Evolutionary conservation across 805 yeast species (phyloP).

Genomic region (Ogataea henricii): DNA sequence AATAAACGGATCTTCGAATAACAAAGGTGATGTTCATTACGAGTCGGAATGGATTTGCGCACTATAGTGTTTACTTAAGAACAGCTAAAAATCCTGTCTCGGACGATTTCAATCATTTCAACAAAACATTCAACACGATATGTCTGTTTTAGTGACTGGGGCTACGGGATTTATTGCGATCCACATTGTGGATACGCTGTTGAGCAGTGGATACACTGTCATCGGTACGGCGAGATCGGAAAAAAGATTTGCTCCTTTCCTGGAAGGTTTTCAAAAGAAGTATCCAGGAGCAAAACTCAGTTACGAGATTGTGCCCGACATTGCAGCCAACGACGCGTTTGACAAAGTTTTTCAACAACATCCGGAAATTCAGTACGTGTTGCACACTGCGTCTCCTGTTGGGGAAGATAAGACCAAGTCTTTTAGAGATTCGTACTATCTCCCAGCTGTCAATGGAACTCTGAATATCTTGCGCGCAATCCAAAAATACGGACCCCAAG

Average conservation of each 20-base stretch:
- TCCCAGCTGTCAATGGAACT: constrained; percentile 53
- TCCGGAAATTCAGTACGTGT: constrained; percentile 41
- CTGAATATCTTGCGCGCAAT: constrained; percentile 44
- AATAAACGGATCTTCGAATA: no score
- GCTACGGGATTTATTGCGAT: constrained; percentile 37
- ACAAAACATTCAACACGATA: background rate
- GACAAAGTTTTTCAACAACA: constrained; percentile 44
- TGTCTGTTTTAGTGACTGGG: constrained; percentile 13
- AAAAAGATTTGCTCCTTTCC: constrained; percentile 43
- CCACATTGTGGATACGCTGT: constrained; percentile 36
- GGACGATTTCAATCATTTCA: no score
- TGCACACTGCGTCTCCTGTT: constrained; percentile 53
- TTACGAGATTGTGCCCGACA: constrained; percentile 38
- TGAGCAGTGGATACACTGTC: constrained; percentile 45
- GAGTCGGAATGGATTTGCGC: no score
- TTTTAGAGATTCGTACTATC: background rate
- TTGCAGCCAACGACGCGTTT: constrained; percentile 43
- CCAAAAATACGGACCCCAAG: constrained; percentile 40
- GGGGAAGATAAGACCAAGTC: background rate
- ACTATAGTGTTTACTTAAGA: no score
- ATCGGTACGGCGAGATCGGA: constrained; percentile 52
- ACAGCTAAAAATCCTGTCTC: no score
- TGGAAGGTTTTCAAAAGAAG: constrained; percentile 31
- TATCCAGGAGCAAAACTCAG: constrained; percentile 26
- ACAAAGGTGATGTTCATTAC: no score